Conservation (phyloP, 352 stramenopile genomes). For the Globisporangium cystogenes region DNA sequence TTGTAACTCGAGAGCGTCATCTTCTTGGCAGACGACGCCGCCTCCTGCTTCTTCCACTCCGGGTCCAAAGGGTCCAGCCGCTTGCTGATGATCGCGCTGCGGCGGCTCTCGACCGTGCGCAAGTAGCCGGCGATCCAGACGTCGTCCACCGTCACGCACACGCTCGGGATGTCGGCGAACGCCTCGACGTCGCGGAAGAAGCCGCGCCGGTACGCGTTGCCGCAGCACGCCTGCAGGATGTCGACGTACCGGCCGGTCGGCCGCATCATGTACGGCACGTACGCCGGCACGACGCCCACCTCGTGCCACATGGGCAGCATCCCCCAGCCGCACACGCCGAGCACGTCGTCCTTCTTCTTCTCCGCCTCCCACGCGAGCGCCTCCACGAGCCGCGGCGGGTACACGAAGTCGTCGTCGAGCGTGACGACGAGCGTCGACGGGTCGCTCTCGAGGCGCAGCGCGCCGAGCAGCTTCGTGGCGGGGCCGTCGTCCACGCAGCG, state of each 20-base stretch:
- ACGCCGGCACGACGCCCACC: slow-evolving; percentile 72
- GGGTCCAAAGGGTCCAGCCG: slow-evolving; percentile 62
- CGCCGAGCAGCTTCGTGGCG: slow-evolving; percentile 65
- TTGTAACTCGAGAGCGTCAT: slow-evolving; percentile 82
- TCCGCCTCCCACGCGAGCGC: slow-evolving; percentile 66
- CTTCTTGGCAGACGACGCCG: slow-evolving; percentile 30
- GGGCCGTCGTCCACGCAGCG: slow-evolving; percentile 78
- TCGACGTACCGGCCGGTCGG: slow-evolving; percentile 66
- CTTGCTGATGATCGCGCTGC: slow-evolving; percentile 73
- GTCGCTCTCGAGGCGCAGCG: slow-evolving; percentile 56
- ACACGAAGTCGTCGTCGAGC: slow-evolving; percentile 81
- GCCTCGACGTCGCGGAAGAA: slow-evolving; percentile 72
- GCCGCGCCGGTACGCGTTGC: slow-evolving; percentile 65
- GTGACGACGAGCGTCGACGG: slow-evolving; percentile 69
- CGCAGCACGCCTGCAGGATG: slow-evolving; percentile 66
- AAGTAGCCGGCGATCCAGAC: slow-evolving; percentile 82
- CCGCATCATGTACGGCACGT: slow-evolving; percentile 82
- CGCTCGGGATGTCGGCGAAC: slow-evolving; percentile 51
- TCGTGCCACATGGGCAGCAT: slow-evolving; percentile 70
- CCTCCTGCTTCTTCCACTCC: slow-evolving; percentile 60
- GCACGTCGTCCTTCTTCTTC: slow-evolving; percentile 42
- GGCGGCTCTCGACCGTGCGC: slow-evolving; percentile 48
- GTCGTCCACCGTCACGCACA: slow-evolving; percentile 79
- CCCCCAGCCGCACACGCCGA: slow-evolving; percentile 77
- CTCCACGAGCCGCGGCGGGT: slow-evolving; percentile 53